Conservation (phyloP, 805 yeast species). For the Maudiozyma bulderi region DNA sequence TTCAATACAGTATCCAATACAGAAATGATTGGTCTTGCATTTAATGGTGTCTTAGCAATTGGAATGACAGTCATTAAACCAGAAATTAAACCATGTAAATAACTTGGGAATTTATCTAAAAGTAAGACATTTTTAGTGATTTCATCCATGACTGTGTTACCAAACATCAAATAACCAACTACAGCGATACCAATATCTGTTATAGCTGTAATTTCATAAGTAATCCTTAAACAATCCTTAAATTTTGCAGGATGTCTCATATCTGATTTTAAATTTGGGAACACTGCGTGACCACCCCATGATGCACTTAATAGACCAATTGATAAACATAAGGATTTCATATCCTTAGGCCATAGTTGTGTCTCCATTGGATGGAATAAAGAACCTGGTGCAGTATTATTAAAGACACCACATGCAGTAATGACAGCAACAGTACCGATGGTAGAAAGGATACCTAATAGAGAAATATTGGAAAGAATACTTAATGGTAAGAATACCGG, state of each 20-base stretch:
- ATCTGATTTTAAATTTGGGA: slow-evolving; percentile 63
- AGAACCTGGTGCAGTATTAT: slow-evolving; percentile 63
- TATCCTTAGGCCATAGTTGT: slow-evolving; percentile 51
- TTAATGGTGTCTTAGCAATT: slow-evolving; percentile 72
- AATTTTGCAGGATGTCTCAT: slow-evolving; percentile 60
- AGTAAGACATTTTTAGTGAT: slow-evolving; percentile 65
- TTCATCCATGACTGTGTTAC: slow-evolving; percentile 55
- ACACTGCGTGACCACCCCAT: slow-evolving; percentile 79
- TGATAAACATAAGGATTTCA: slow-evolving; percentile 44
- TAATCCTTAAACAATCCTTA: slow-evolving; percentile 41
- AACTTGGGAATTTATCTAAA: slow-evolving; percentile 58
- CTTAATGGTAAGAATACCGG: slow-evolving; percentile 73
- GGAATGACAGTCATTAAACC: slow-evolving; percentile 73
- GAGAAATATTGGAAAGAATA: slow-evolving; percentile 55
- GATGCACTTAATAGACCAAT: slow-evolving; percentile 69
- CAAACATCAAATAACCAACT: slow-evolving; percentile 75
- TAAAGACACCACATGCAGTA: slow-evolving; percentile 53
- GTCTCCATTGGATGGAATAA: slow-evolving; percentile 55
- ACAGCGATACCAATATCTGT: slow-evolving; percentile 58
- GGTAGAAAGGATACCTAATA: slow-evolving; percentile 65
- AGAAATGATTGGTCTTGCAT: slow-evolving; percentile 72
- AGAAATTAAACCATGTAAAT: slow-evolving; percentile 50
- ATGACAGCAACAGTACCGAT: slow-evolving; percentile 52
- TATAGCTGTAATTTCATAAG: slow-evolving; percentile 50
- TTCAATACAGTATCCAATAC: slow-evolving; percentile 49